phyloP scores from a whole-genome alignment of 345 rosid genomes.

The Triadica sebifera region DNA sequence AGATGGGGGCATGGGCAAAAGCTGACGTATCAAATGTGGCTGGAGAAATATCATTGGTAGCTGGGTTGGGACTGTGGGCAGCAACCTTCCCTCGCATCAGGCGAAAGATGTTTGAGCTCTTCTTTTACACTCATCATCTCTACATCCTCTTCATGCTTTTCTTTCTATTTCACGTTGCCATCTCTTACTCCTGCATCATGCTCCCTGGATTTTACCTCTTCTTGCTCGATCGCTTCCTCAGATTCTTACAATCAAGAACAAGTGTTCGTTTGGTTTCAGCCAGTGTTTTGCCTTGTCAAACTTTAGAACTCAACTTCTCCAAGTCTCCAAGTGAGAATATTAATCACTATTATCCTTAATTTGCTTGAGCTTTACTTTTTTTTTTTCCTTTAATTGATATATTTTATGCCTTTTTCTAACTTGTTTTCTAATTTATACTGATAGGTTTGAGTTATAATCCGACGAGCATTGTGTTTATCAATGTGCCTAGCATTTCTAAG shows the following conservation, averaged over 20 bases:
- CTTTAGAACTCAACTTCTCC: slow-evolving; percentile 69
- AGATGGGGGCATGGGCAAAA: slow-evolving; percentile 55
- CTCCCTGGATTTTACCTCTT: slow-evolving; percentile 84
- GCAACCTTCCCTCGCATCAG: slow-evolving; percentile 61
- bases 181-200: slow-evolving; percentile 47
- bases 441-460: slow-evolving; percentile 65
- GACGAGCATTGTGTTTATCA: slow-evolving; percentile 67
- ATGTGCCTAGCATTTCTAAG: slow-evolving; percentile 70
- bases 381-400: neutral
- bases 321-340: slow-evolving; percentile 44
- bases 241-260: slow-evolving; percentile 72
- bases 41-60: slow-evolving; percentile 60
- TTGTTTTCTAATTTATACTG: neutral
- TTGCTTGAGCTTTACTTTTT: neutral
- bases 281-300: slow-evolving; percentile 56
- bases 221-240: slow-evolving; percentile 63
- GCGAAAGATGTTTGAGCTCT: slow-evolving; percentile 67
- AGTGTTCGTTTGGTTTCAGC: slow-evolving; percentile 53
- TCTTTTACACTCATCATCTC: slow-evolving; percentile 73
- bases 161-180: slow-evolving; percentile 64
- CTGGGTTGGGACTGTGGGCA: slow-evolving; percentile 64
- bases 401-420: too few relatives aligned
- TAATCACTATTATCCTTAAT: neutral
- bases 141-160: slow-evolving; percentile 64
- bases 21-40: slow-evolving; percentile 49